Evolutionary conservation across 768 basidiomycete species (phyloP).

Genomic region (Fomitopsis serialis): DNA sequence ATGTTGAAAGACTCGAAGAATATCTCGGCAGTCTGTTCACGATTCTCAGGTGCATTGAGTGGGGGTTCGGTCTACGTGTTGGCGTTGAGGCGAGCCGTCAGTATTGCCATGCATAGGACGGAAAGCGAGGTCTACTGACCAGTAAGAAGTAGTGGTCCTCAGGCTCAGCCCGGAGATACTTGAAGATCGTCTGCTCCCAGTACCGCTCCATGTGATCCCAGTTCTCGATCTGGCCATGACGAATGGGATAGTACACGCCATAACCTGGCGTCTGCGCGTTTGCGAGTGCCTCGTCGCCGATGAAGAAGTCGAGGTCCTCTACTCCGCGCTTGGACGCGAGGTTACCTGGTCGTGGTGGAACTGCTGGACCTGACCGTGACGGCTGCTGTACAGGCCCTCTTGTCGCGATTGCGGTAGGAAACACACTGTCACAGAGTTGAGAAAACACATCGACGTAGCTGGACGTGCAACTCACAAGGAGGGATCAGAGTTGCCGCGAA

Average conservation of each 20-base stretch:
- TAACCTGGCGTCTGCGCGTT: slow-evolving; percentile 95
- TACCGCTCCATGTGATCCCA: slow-evolving; percentile 99
- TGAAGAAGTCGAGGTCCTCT: slow-evolving; percentile 99
- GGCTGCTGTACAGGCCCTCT: slow-evolving; percentile 62
- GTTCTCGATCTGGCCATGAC: slow-evolving; percentile 96
- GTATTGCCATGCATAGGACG: not conserved
- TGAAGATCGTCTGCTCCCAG: slow-evolving; percentile 99
- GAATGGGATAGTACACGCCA: slow-evolving; percentile 92
- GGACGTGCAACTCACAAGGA: slow-evolving; percentile 67
- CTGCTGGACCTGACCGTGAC: slow-evolving; percentile 63
- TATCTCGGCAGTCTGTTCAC: slow-evolving; percentile 98
- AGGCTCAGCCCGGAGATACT: slow-evolving; percentile 96
- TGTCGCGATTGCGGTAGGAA: slow-evolving; percentile 95
- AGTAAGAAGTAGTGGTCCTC: slow-evolving; percentile 98
- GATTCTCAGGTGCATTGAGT: slow-evolving; percentile 95
- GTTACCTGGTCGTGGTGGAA: slow-evolving; percentile 83
- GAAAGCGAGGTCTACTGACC: slow-evolving; percentile 43
- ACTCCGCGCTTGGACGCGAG: slow-evolving; percentile 95
- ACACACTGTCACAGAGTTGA: slow-evolving; percentile 57
- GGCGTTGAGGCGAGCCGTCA: not conserved
- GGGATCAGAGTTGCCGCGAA: slow-evolving; percentile 99
- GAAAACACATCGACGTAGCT: not conserved
- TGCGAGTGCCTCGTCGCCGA: slow-evolving; percentile 95
- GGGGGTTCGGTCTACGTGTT: slow-evolving; percentile 89
- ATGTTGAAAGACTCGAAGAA: slow-evolving; percentile 99